Evolutionary conservation across 1,284 basidiomycete species (phyloP), one percentile per base, ranked within the genome.

Genomic region (Erythrobasidium hasegawianum): DNA sequence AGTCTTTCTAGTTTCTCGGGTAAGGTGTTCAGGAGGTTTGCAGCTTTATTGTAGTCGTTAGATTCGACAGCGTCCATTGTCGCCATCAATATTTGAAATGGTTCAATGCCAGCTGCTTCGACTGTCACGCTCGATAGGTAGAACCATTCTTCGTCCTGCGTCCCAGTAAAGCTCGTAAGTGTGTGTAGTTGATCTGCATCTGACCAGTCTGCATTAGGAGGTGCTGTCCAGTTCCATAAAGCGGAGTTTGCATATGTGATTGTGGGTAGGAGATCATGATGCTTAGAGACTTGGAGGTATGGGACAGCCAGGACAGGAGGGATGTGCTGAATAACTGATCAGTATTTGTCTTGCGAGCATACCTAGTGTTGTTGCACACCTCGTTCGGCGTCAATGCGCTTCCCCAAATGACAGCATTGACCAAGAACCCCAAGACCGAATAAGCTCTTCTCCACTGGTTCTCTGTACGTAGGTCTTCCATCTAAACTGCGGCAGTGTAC

Each of bases 91-190:
- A 53, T 16, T 24, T 9, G 22, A 20, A 53, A 24, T 3, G 50
- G 26, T 8, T 26, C 16, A 26, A 22, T 29, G 5, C 50, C 50
- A 5, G 50, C 50, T 20, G 50, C 50, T 53, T 53, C 50, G 50
- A 27, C 26, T n/a, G 20, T 16, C 26, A 53, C 50, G 50, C 50
- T 53, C 22, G 26, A 16, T 7, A 53, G 8, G 26, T 53, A 53
- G 50, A 53, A 53, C 50, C 50, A 53, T 26, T 53, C 50, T 27
- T 53, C 50, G 26, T 53, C 50, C 16, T 8, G 20, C 20, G 50
- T 53, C 3, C 50, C 50, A 8, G 50, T 53, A 16, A 53, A 53
- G 9, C 22, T 53, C 8, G 16, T 22, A 3, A 53, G 20, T 16
- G 22, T 24, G 50, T 27, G 22, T 8, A 53, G 50, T 8, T 53